phyloP scores from a whole-genome alignment of 2,329 filamentous ascomycete species.

The Monosporascus sp. region DNA sequence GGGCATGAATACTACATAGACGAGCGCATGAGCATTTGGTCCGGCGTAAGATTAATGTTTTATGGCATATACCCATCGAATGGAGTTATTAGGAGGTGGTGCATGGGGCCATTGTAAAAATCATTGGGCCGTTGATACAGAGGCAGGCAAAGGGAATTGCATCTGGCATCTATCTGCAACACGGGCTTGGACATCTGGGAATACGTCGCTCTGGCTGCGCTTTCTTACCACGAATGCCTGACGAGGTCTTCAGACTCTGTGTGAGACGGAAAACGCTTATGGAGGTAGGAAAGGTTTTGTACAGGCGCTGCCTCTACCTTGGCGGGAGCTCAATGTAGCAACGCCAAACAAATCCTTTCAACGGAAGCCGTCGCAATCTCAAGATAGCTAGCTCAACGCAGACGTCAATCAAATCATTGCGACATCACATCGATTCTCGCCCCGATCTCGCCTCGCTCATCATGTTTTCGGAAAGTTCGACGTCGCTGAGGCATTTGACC shows the following conservation, averaged over 20 bases:
- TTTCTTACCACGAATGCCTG: no score
- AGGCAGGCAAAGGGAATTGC: no score
- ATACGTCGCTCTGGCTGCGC: no score
- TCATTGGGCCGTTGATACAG: no score
- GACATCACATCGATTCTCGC: slow-evolving; percentile 13
- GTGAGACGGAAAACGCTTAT: no score
- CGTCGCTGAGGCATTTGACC: slow-evolving; percentile 5
- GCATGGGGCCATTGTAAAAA: no score
- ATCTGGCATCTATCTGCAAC: not conserved
- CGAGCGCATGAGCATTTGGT: not conserved
- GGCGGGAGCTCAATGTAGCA: not conserved
- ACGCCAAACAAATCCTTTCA: slow-evolving; percentile 1
- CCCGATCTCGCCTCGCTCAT: not conserved
- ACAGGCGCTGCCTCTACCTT: not conserved
- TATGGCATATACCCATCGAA: slow-evolving; percentile 21
- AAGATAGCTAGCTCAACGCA: slow-evolving; percentile 12
- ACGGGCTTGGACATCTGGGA: not conserved
- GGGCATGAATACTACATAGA: slow-evolving; percentile 2
- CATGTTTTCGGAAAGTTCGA: slow-evolving; percentile 21
- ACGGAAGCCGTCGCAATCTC: slow-evolving; percentile 1
- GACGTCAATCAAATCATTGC: slow-evolving; percentile 9
- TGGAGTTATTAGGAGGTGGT: not conserved
- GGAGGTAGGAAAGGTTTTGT: no score
- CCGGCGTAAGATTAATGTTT: slow-evolving; percentile 2
- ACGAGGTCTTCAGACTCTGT: no score